Base-by-base conservation (phyloP, 306 rosid species). In the Pyrus pyrifolia region DNA sequence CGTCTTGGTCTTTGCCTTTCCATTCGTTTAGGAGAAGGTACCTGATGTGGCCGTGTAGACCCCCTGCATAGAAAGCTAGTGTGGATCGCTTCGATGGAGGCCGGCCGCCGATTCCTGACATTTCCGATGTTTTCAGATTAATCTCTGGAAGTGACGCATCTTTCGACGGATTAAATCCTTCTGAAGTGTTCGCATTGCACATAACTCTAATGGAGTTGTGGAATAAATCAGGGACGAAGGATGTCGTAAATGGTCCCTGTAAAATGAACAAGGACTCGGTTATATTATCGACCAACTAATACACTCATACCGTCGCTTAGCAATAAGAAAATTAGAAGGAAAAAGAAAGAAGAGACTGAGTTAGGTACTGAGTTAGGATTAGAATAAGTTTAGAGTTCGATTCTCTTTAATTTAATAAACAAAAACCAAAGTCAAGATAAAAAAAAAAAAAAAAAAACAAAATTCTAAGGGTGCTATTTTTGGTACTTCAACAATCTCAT, bases 131-230 rank as follows among this genome's bases (percentile, higher is more conserved):
- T 60, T 0, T 3, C n/a, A 87, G 86, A 64, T 83, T 65, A 19
- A 89, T 87, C 81, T 87, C 93, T 3, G 88, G 91, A 29, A 85
- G 53, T 11, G 91, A 74, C 18, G 69, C 93, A 80, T 89, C 91
- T 81, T 89, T 89, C 8, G 74, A 29, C 10, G 91, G 88, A 4
- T 87, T 78, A 79, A 87, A 89, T 72, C 91, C 93, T 87, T 89
- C 91, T 1, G 93, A 83, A 51, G 81, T 78, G 46, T 89, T 89
- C 25, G 93, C 93, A 33, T 89, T 89, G 89, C 93, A 89, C 19
- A 89, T 74, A 38, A 85, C 89, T 59, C 93, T 85, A 29, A 85
- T 89, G 68, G 93, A 79, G n/a, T 81, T 85, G 67, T 82, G 31
- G 84, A 55, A 83, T 57, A 89, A 78, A 29, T 62, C 15, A n/a